These are phyloP conservation scores for Acanthamoeba triangularis DNA, from an alignment of 208 protist species.

Conservation along the genomic window DNA sequence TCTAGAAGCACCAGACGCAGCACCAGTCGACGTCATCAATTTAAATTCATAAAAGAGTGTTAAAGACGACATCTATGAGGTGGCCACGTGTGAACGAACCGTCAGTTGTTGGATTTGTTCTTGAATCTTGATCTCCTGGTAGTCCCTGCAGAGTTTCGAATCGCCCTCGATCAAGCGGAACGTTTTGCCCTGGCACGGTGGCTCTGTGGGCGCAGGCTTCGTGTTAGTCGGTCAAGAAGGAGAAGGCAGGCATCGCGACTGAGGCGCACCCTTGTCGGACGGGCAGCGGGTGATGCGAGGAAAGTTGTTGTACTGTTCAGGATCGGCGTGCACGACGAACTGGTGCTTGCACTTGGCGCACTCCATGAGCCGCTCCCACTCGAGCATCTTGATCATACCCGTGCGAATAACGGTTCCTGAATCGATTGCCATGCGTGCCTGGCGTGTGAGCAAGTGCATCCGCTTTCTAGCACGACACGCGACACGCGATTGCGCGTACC, in stretches of 20 bases:
- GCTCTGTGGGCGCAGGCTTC: neutral
- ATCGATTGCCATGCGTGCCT: no score
- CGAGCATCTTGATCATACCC: constrained; percentile 85
- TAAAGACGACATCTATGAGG: constrained; percentile 89
- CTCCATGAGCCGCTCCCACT: constrained; percentile 82
- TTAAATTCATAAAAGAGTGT: constrained; percentile 76
- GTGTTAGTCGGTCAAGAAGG: neutral
- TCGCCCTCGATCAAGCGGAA: constrained; percentile 30
- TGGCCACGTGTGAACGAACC: constrained; percentile 82
- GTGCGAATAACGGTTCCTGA: constrained; percentile 89
- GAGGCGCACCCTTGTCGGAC: constrained; percentile 3
- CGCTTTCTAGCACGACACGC: neutral
- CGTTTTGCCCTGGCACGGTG: constrained; percentile 78
- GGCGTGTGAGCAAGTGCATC: neutral
- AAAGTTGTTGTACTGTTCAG: constrained; percentile 82
- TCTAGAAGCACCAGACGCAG: neutral
- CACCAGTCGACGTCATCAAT: neutral
- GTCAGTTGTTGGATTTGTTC: constrained; percentile 99
- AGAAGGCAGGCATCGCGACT: no score
- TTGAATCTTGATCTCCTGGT: constrained; percentile 99
- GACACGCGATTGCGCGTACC: constrained; percentile 69
- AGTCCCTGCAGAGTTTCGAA: constrained; percentile 95
- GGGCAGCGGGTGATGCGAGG: constrained; percentile 75
- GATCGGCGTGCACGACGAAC: constrained; percentile 81
- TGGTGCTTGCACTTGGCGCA: constrained; percentile 86